A percentile compares a stretch with the other conserved stretches of the same genome.
Evolutionary conservation across 2,329 filamentous ascomycete genomes (phyloP).

Genomic region (Fusarium pseudograminearum): DNA sequence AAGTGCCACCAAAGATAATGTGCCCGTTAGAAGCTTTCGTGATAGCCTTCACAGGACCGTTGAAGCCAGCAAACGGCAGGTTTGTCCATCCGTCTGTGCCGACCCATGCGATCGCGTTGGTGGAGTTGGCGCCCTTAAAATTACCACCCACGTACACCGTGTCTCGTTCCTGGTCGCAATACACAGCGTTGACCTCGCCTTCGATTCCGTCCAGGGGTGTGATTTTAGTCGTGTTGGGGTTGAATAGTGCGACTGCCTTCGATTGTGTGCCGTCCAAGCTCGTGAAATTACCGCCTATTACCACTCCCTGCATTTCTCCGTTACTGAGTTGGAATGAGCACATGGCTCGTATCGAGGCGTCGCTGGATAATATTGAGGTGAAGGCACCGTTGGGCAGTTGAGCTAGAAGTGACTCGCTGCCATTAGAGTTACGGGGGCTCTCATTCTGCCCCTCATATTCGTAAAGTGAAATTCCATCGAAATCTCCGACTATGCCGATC

Average conservation of each 20-base stretch:
- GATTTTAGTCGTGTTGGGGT: conserved; percentile 77
- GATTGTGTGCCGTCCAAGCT: conserved; percentile 83
- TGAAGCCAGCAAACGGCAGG: conserved; percentile 92
- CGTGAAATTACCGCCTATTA: conserved; percentile 96
- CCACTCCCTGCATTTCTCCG: conserved; percentile 76
- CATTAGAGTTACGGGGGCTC: conserved; percentile 75
- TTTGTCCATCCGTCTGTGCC: conserved; percentile 77
- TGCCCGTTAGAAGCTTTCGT: conserved; percentile 82
- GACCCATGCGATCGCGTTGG: conserved; percentile 89
- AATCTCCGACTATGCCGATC: conserved; percentile 89
- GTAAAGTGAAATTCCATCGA: conserved; percentile 91
- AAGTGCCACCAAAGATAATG: conserved; percentile 91
- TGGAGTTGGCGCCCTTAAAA: conserved; percentile 83
- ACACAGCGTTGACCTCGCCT: conserved; percentile 83
- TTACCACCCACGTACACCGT: conserved; percentile 93
- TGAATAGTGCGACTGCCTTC: conserved; percentile 82
- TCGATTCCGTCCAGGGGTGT: conserved; percentile 82
- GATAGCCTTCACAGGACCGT: conserved; percentile 90
- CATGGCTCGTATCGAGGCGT: conserved; percentile 89
- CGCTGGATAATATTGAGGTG: conserved; percentile 77
- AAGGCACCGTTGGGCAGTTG: conserved; percentile 89
- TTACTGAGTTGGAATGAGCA: conserved; percentile 79
- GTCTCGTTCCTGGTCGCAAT: conserved; percentile 81
- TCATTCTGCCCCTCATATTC: conserved; percentile 85
- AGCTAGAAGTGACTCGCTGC: conserved; percentile 82